Evolutionary conservation across 1,284 basidiomycete species (phyloP), one percentile per base, ranked within the genome.

Genomic region (Marasmius fiardii): DNA sequence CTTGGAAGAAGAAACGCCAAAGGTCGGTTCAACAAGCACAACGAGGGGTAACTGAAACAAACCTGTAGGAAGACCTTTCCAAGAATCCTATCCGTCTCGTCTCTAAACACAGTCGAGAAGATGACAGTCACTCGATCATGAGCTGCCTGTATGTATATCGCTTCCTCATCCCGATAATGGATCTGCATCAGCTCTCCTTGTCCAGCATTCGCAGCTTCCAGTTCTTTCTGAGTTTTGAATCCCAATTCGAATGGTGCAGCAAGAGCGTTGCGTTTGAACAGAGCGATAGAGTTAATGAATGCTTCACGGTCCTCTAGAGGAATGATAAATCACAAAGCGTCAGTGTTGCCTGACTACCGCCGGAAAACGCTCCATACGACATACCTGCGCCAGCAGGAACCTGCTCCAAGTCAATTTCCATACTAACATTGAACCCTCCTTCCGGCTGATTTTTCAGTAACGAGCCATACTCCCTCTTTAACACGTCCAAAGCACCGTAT

Each of bases 21-120:
- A n/a, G n/a, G n/a, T n/a, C n/a, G n/a, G n/a, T n/a, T n/a, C n/a
- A n/a, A n/a, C n/a, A n/a, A n/a, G n/a, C n/a, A n/a, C n/a, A 16
- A 6, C 11, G 16, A 37, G 26, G 24, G 34, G 8, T 45, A 51
- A 14, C 47, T 18, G 51, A 52, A 28, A 69, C 80, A 61, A 60
- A 92, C 93, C 81, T 99, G 97, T 58, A 99, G 75, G 77, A 99
- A 99, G 5, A 99, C 92, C 67, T 95, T 95, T 23, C 97, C 97
- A 69, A 95, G 93, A 52, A 98, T 92, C 55, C 94, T 85, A 74
- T 99, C 97, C 5, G 96, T 98, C 73, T 99, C 97, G 66, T 99
- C 97, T 65, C 91, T 84, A 78, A 99, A 99, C 45, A 95, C 83
- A 11, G 97, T 99, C 3, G 92, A 95, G 74, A 99, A 99, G 65